Base-by-base conservation (phyloP, 73 alveolate genomes). In the Stentor coeruleus region DNA sequence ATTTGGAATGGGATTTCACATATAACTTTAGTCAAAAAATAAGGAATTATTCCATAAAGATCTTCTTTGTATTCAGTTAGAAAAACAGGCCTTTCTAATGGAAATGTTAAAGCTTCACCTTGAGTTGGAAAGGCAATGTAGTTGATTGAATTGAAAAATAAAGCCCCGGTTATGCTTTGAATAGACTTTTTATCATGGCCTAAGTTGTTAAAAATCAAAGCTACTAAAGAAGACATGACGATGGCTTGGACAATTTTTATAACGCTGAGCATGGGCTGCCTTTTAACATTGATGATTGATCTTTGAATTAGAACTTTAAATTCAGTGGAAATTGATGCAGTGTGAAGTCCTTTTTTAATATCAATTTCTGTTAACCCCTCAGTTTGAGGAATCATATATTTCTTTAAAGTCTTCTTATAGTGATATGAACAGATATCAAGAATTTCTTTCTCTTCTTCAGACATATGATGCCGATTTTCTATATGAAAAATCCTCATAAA, bases 401-500 rank as follows among this genome's bases (percentile, higher is more conserved):
- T 49, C 20, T 20, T 20, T 11, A 6, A 49, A 49, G 66, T 20
- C 6, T 49, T 20, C 6, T 11, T 11, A 49, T 11, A 49, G 6
- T 49, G 6, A 11, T 49, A 11, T 20, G 20, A 49, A n/a, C n/a
- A n/a, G n/a, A n/a, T n/a, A 11, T 49, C 20, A 6, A 49, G 20
- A 49, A 49, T 6, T 49, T 49, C 66, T 49, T 49, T 20, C 20
- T 49, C 66, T 49, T 6, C 6, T 11, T 6, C 28, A 49, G 6
- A 6, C 66, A 49, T 11, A 49, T 11, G 28, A n/a, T n/a, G n/a
- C n/a, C n/a, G n/a, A 20, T 49, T 49, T 49, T 49, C 66, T 11
- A 49, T 66, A 3, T 37, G 82, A 30, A 74, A 31, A 28, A 39
- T 38, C 73, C 81, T 85, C 79, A 75, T 85, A 4, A 85, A 35